Base-by-base conservation (phyloP, 2,329 filamentous ascomycete genomes). In the Rachicladosporium sp. region DNA sequence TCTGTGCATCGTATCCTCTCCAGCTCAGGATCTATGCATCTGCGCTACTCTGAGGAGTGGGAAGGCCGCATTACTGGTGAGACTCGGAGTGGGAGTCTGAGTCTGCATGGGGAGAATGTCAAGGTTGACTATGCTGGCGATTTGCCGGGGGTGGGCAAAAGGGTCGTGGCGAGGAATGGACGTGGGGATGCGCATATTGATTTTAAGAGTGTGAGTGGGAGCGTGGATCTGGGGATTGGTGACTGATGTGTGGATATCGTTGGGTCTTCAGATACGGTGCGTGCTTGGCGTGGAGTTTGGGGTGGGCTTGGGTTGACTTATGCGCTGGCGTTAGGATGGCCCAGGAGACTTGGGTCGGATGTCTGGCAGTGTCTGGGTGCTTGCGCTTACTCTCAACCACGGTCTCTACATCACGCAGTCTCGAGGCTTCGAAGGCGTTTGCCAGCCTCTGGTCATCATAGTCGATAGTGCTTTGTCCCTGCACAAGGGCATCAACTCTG, bases 41-140 rank as follows among this genome's bases (percentile, higher is more conserved):
- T 68, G 5, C 46, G 46, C 1, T 67, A 67, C 43, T 63, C 65
- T 3, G 49, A 60, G 29, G 58, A 61, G 37, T 67, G 65, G 65
- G 57, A 61, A 33, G 65, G 64, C 4, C 44, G 46, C 23, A 47
- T 67, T 1, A 52, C 60, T 12, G 65, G 57, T 1, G 53, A 51
- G 12, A 56, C 53, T n/a, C 40, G 55, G 33, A 62, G 50, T 38
- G 64, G 65, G 1, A 55, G 50, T 12, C 42, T 67, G 27, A 53
- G 54, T 35, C 43, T 67, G n/a, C 47, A 52, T 12, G 65, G 65
- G 2, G 53, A 57, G 19, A 60, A 59, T 30, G 42, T 67, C 6
- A 48, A 62, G 35, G 43, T 62, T 29, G 45, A 46, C 1, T 36
- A 58, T 6, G 45, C 49, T 4, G 44, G 57, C 37, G 54, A 55